phyloP scores from a whole-genome alignment of 306 rosid species.

The Morella rubra region DNA sequence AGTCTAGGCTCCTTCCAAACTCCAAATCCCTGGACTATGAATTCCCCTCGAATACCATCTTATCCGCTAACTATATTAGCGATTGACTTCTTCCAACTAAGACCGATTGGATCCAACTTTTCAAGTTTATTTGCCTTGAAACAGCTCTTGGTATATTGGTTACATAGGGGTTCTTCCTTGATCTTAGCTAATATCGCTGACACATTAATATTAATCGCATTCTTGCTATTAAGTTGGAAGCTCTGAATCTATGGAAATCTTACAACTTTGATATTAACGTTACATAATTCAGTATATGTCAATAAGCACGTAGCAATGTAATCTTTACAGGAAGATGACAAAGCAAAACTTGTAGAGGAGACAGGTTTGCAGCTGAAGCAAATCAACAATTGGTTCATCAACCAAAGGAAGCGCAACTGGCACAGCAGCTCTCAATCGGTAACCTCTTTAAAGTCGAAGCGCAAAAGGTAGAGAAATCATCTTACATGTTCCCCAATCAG shows the following conservation, averaged over 20 bases:
- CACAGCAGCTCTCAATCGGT: slow-evolving; percentile 93
- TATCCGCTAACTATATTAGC: too few species aligned
- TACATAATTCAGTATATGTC: background rate
- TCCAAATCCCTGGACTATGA: too few species aligned
- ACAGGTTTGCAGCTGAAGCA: slow-evolving; percentile 99
- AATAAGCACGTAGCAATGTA: background rate
- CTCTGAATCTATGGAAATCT: background rate
- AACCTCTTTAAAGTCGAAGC: slow-evolving; percentile 93
- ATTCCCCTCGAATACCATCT: too few species aligned
- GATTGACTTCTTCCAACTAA: background rate
- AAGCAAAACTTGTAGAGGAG: slow-evolving; percentile 97
- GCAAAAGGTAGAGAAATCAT: slow-evolving; percentile 62
- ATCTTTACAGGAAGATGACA: slow-evolving; percentile 81
- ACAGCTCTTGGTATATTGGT: background rate
- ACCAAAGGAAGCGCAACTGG: slow-evolving; percentile 98
- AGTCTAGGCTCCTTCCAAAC: too few species aligned
- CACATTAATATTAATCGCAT: background rate
- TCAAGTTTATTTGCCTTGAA: background rate
- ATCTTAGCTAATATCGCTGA: background rate
- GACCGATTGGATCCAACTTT: background rate
- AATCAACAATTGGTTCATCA: slow-evolving; percentile 96
- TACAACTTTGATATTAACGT: background rate
- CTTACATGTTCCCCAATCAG: slow-evolving; percentile 7
- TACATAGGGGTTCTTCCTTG: background rate
- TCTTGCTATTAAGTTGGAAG: background rate